Evolutionary conservation across 2,329 filamentous ascomycete species (phyloP), one percentile per base, ranked within the genome.

Genomic region (Lasiodiplodia citricola): DNA sequence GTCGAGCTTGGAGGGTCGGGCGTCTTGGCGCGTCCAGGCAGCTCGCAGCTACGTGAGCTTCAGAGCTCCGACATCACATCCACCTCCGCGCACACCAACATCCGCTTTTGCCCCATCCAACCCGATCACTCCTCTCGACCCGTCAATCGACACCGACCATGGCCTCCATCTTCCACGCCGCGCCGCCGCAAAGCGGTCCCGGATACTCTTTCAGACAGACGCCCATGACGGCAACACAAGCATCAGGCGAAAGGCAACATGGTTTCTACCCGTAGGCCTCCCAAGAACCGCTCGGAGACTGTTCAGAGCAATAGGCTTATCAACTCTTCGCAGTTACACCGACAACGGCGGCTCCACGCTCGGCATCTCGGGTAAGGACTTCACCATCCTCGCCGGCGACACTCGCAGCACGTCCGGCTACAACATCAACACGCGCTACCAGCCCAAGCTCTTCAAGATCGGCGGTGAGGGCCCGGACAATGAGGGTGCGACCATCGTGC

Each of bases 301-400:
- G 10, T 13, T 1, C 25, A 18, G 23, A 16, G 13, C 54, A 55
- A 3, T 35, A 16, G 14, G 38, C 65, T 72, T 69, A 54, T 13
- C 51, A 47, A 28, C 8, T 37, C 21, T 72, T 77, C 58, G 44
- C 74, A 96, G 92, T 75, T 99, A 99, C 83, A 96, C 96, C 73
- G 95, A 99, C 85, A 99, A 99, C 80, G 96, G 96, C 75, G 96
- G 96, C 74, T 97, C 94, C 70, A 98, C 96, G 67, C 89, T 99
- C 68, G 96, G 94, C 77, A 98, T 99, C 81, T 91, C 93, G 50
- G 96, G 96, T 74, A 90, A 90, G 78, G 92, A 96, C 85, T 99
- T 98, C 86, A 90, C 94, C 78, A 96, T 99, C 83, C 90, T 99
- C 80, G 96, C 96, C 55, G 96, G 96, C 83, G 96, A 99, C 85